A percentile compares a stretch with the other conserved stretches of the same genome.
phyloP scores from a whole-genome alignment of 83 land plant species.

The Picea engelmannii region DNA sequence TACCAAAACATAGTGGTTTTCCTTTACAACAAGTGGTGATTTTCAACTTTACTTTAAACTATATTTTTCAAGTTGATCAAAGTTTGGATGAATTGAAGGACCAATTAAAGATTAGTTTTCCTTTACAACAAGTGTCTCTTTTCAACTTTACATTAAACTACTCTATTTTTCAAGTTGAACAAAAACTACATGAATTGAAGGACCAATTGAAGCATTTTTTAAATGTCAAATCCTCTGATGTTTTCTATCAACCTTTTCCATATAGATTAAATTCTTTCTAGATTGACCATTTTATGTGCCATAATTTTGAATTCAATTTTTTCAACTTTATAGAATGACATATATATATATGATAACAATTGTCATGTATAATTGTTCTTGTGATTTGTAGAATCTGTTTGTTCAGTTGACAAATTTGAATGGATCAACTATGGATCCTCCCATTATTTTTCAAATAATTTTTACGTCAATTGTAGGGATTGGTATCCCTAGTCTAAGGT shows the following conservation, averaged over 20 bases:
- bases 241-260: neutral
- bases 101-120: constrained; percentile 58
- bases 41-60: constrained; percentile 55
- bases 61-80: constrained; percentile 40
- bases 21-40: constrained; percentile 37
- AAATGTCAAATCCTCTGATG: neutral
- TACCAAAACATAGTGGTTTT: constrained; percentile 47
- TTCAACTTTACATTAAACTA: constrained; percentile 57
- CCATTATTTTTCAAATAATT: constrained; percentile 57
- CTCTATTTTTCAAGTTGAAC: constrained; percentile 46
- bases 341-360: neutral
- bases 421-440: constrained; percentile 61
- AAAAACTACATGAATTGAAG: constrained; percentile 38
- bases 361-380: neutral
- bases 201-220: constrained; percentile 56
- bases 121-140: constrained; percentile 21
- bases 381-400: constrained; percentile 53
- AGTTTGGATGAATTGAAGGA: constrained; percentile 39
- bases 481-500: constrained; percentile 21
- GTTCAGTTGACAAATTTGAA: constrained; percentile 49
- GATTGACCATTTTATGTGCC: no score
- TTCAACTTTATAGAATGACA: neutral
- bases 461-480: constrained; percentile 49
- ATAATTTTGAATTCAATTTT: no score
- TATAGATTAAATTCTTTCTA: neutral